A percentile compares a stretch with the other conserved stretches of the same genome.
Conservation (phyloP, 1,284 basidiomycete species). For the Boletus sp. region DNA sequence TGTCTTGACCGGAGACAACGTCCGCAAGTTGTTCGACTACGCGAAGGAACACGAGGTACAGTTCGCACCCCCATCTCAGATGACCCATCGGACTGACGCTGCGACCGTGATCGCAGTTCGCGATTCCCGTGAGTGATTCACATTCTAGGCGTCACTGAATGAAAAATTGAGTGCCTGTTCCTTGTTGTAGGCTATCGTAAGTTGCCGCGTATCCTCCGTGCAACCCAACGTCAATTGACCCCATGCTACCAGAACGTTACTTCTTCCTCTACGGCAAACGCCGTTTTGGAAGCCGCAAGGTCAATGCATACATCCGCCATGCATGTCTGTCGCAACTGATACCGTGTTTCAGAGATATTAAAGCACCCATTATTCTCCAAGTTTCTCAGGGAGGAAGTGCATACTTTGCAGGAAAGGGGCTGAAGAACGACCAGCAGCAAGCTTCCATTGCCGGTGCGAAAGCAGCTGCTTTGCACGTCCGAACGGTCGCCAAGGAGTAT, state of each 20-base stretch:
- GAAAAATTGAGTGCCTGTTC: background rate
- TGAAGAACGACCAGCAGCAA: constrained; percentile 93
- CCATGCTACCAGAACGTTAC: constrained; percentile 52
- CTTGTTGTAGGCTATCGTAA: constrained; percentile 53
- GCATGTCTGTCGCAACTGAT: constrained; percentile 8
- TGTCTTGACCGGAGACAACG: constrained; percentile 70
- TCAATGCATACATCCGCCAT: constrained; percentile 22
- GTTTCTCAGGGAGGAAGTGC: constrained; percentile 96
- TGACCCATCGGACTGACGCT: background rate
- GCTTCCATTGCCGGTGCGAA: constrained; percentile 93
- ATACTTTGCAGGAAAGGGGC: constrained; percentile 96
- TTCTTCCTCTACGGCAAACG: constrained; percentile 74
- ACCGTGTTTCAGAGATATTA: constrained; percentile 61
- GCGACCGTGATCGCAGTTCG: constrained; percentile 44
- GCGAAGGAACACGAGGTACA: constrained; percentile 63
- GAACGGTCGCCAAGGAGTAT: constrained; percentile 83
- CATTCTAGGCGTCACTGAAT: background rate
- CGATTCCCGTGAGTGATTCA: constrained; percentile 56
- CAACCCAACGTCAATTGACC: constrained; percentile 2
- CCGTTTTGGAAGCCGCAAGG: constrained; percentile 74
- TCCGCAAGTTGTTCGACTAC: constrained; percentile 71
- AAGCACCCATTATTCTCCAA: constrained; percentile 97
- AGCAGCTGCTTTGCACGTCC: constrained; percentile 92
- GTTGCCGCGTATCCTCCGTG: constrained; percentile 26
- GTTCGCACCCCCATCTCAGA: constrained; percentile 5